Percentiles rank a stretch among this genome's conserved stretches.
phyloP scores from a whole-genome alignment of 1,284 basidiomycete genomes.

The Takashimella tepidaria region DNA sequence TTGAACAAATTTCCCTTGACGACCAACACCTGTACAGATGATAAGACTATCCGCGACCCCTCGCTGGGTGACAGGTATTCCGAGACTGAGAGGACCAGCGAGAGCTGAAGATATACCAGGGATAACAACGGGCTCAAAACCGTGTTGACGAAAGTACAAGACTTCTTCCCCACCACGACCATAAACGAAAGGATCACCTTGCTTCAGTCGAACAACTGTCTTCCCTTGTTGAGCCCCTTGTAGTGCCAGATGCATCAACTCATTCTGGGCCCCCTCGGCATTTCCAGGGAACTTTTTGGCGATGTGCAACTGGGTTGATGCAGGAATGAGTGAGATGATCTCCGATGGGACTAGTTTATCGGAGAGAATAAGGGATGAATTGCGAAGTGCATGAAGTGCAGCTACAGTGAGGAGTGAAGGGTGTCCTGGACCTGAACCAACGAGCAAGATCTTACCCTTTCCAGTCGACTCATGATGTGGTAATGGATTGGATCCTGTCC shows the following conservation, averaged over 20 bases:
- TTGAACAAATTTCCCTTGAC: conserved; percentile 74
- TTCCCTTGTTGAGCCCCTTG: conserved; percentile 73
- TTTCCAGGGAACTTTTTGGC: conserved; percentile 97
- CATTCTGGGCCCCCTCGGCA: conserved; percentile 86
- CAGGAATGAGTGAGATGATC: conserved; percentile 81
- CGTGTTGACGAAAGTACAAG: conserved; percentile 77
- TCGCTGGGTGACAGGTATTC: conserved; percentile 90
- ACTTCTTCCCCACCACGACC: conserved; percentile 93
- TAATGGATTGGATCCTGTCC: conserved; percentile 18
- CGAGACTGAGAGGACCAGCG: conserved; percentile 81
- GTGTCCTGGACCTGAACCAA: conserved; percentile 92
- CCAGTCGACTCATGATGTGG: conserved; percentile 30
- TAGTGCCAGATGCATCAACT: conserved; percentile 86
- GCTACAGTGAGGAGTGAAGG: conserved; percentile 85
- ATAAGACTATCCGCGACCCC: conserved; percentile 85
- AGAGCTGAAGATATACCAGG: conserved; percentile 86
- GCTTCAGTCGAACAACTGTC: conserved; percentile 89
- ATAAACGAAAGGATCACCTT: conserved; percentile 94
- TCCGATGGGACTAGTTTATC: conserved; percentile 95
- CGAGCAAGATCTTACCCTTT: conserved; percentile 71
- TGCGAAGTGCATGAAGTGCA: conserved; percentile 69
- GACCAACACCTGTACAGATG: conserved; percentile 89
- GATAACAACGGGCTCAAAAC: conserved; percentile 75
- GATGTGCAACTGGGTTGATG: conserved; percentile 59
- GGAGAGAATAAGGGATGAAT: conserved; percentile 80